A percentile compares a stretch with the other conserved stretches of the same genome.
Evolutionary conservation across 805 yeast genomes (phyloP).

Genomic region (Metschnikowia lunata): DNA sequence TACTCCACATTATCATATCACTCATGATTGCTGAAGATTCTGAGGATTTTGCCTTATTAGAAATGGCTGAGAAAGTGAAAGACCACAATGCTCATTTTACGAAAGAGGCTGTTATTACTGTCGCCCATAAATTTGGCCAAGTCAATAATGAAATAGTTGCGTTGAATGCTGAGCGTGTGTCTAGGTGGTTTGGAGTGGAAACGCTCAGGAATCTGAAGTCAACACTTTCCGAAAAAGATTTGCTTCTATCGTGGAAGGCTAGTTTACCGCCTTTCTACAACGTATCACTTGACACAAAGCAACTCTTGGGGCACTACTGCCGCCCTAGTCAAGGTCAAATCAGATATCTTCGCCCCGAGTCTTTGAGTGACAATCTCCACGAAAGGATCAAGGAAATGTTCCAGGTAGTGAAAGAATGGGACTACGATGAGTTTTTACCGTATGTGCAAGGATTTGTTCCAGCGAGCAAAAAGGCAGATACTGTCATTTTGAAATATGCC

Average conservation of each 20-base stretch:
- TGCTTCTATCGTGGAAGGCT: conserved; percentile 60
- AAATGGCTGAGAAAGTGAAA: conserved; percentile 18
- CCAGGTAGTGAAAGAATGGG: conserved; percentile 31
- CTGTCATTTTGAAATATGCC: conserved; percentile 35
- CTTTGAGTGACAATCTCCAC: conserved; percentile 39
- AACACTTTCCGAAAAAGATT: conserved; percentile 39
- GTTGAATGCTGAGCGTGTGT: conserved; percentile 42
- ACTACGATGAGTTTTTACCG: conserved; percentile 37
- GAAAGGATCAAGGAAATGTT: conserved; percentile 31
- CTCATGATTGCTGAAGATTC: conserved; percentile 23
- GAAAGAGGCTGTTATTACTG: conserved; percentile 43
- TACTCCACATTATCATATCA: conserved; percentile 25
- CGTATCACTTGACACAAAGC: conserved; percentile 51
- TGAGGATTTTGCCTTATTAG: conserved; percentile 11
- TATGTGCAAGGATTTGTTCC: conserved; percentile 30
- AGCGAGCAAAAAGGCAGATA: conserved; percentile 33
- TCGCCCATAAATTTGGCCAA: conserved; percentile 35
- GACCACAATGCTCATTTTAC: conserved; percentile 29
- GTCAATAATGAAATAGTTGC: conserved; percentile 21
- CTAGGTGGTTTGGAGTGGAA: conserved; percentile 61
- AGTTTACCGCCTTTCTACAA: conserved; percentile 60
- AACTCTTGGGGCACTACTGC: conserved; percentile 53
- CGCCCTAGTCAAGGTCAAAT: conserved; percentile 44
- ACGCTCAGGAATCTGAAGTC: conserved; percentile 30
- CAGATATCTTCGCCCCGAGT: conserved; percentile 47